Percentiles rank a stretch among this genome's conserved stretches.
Evolutionary conservation across 176 grass and related monocot genomes (phyloP).

Genomic region (Chrysopogon serrulatus): DNA sequence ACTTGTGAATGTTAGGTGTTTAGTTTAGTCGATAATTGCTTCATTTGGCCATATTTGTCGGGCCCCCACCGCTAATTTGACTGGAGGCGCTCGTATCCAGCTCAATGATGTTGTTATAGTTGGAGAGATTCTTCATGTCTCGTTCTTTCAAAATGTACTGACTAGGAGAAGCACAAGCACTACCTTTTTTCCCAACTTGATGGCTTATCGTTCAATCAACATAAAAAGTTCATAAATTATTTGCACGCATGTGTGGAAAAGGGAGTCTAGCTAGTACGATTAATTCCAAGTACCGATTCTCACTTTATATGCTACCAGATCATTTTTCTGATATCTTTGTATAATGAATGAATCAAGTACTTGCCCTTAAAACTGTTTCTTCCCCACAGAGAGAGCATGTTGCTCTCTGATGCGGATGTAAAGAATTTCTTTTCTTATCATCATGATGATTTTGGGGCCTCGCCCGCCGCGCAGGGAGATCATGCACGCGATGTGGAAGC

Average conservation of each 20-base stretch:
- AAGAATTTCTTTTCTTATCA: not conserved
- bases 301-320: not conserved
- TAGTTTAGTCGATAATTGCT: conserved; percentile 1
- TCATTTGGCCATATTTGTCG: conserved; percentile 29
- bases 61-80: not conserved
- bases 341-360: not conserved
- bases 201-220: conserved; percentile 36
- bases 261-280: conserved; percentile 1
- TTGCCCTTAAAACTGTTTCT: not conserved
- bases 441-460: not conserved
- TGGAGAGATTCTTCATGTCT: conserved; percentile 30
- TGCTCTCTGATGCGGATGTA: not conserved
- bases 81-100: not conserved
- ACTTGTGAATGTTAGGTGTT: not conserved
- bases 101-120: conserved; percentile 13
- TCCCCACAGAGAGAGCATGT: not conserved
- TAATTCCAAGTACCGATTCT: conserved; percentile 23
- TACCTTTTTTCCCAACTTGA: not conserved
- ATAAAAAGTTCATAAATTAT: conserved; percentile 2
- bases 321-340: conserved; percentile 3
- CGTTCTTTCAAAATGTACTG: conserved; percentile 33
- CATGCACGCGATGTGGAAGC: conserved; percentile 88
- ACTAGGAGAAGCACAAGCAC: conserved; percentile 43
- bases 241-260: conserved; percentile 26
- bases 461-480: conserved; percentile 39